A percentile compares a stretch with the other conserved stretches of the same genome.
Evolutionary conservation across 2,329 filamentous ascomycete genomes (phyloP).

Genomic region (Triangularia verruculosa): DNA sequence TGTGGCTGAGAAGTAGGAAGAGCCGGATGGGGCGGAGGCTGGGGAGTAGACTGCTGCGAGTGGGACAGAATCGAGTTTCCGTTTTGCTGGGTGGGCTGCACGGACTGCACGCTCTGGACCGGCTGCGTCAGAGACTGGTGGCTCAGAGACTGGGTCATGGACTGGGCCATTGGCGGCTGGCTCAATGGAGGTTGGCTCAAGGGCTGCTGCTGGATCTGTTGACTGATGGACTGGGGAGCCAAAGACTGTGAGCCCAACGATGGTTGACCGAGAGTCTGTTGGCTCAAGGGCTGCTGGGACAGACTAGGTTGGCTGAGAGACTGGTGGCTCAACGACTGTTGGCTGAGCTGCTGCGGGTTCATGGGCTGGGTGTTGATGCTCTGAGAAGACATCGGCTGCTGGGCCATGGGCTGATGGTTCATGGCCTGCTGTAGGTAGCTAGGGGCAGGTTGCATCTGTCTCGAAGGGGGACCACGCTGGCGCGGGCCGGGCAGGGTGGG

Average conservation of each 20-base stretch:
- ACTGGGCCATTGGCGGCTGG: conserved; percentile 22
- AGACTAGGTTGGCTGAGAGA: background rate
- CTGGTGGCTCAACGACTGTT: conserved; percentile 26
- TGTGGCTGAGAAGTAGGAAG: conserved; percentile 20
- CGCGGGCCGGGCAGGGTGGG: conserved; percentile 46
- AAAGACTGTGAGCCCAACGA: conserved; percentile 24
- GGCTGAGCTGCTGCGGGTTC: conserved; percentile 31
- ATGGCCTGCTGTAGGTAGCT: conserved; percentile 37
- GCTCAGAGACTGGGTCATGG: conserved; percentile 27
- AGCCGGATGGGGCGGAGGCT: conserved; percentile 32
- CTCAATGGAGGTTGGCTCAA: conserved; percentile 26
- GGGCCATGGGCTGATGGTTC: conserved; percentile 32
- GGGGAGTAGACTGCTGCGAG: conserved; percentile 34
- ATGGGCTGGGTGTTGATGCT: conserved; percentile 28
- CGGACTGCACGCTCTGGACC: conserved; percentile 16
- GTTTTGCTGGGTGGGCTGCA: conserved; percentile 34
- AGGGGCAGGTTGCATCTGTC: conserved; percentile 42
- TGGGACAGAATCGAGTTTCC: conserved; percentile 43
- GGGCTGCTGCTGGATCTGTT: conserved; percentile 30
- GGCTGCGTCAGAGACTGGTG: conserved; percentile 27
- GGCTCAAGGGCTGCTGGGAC: conserved; percentile 23
- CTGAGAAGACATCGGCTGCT: conserved; percentile 25
- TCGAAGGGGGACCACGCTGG: conserved; percentile 43
- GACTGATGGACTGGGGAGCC: conserved; percentile 28
- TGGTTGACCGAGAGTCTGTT: conserved; percentile 26